Conservation (phyloP, 495 filamentous ascomycete species). For the Trichoderma virens region DNA sequence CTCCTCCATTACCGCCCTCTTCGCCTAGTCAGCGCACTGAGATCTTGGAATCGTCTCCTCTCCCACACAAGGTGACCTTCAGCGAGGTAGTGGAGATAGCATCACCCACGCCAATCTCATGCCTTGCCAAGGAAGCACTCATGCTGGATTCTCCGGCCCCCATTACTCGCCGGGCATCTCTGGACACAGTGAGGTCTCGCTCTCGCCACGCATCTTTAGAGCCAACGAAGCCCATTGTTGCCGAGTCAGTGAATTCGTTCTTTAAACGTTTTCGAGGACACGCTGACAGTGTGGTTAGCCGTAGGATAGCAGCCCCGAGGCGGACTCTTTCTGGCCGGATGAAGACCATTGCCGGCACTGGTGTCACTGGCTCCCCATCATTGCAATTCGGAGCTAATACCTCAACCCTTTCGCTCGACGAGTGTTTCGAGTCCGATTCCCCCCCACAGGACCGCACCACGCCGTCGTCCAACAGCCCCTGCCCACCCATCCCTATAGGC, state of each 20-base stretch:
- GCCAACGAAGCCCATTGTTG: slow-evolving; percentile 34
- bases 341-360: slow-evolving; percentile 50
- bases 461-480: slow-evolving; percentile 47
- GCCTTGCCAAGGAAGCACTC: slow-evolving; percentile 26
- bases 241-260: slow-evolving; percentile 36
- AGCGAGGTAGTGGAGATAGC: slow-evolving; percentile 51
- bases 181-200: slow-evolving; percentile 41
- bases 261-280: not conserved
- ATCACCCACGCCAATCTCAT: slow-evolving; percentile 56
- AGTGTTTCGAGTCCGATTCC: slow-evolving; percentile 66
- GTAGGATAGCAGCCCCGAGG: slow-evolving; percentile 49
- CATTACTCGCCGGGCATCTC: slow-evolving; percentile 39
- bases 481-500: slow-evolving; percentile 38
- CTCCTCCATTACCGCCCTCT: slow-evolving; percentile 80
- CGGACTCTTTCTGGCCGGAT: slow-evolving; percentile 54
- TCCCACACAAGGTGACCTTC: slow-evolving; percentile 81
- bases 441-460: slow-evolving; percentile 59
- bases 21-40: slow-evolving; percentile 63
- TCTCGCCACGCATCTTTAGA: slow-evolving; percentile 47
- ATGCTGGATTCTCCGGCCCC: slow-evolving; percentile 43
- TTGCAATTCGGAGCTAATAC: slow-evolving; percentile 69
- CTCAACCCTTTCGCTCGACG: slow-evolving; percentile 58
- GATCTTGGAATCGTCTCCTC: slow-evolving; percentile 87
- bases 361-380: slow-evolving; percentile 46
- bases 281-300: slow-evolving; percentile 30